Percentiles rank a stretch among this genome's conserved stretches.
Conservation (phyloP, 306 rosid genomes). For the Lablab purpureus region DNA sequence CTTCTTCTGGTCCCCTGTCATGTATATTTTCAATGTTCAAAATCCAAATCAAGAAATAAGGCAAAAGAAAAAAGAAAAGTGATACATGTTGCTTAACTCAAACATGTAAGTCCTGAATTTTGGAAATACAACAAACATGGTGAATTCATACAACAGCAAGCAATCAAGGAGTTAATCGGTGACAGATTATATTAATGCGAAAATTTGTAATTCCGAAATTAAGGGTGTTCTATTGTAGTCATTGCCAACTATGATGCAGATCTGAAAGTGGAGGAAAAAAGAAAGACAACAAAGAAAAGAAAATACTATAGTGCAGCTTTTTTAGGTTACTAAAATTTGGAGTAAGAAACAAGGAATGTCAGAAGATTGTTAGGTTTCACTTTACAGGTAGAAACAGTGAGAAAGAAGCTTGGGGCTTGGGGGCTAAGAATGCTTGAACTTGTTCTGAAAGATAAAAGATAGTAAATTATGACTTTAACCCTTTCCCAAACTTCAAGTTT, state of each 20-base stretch:
- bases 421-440: slow-evolving; percentile 5
- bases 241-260: not conserved
- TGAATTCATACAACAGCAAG: not conserved
- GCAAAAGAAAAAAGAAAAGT: not conserved
- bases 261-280: not conserved
- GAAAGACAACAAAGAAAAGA: not conserved
- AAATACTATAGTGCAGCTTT: not conserved
- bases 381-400: slow-evolving; percentile 8
- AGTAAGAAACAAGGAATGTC: slow-evolving; percentile 14
- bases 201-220: not conserved
- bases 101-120: not conserved
- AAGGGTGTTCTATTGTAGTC: not conserved
- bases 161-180: not conserved
- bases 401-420: not conserved
- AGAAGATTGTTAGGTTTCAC: slow-evolving; percentile 1
- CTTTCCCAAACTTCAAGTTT: slow-evolving; percentile 5
- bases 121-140: not conserved
- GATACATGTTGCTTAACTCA: not conserved
- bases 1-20: slow-evolving; percentile 65
- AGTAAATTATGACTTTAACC: not conserved
- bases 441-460: not conserved
- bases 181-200: not conserved
- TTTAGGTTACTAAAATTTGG: not conserved
- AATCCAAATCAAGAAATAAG: slow-evolving; percentile 11
- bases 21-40: not conserved